A percentile compares a stretch with the other conserved stretches of the same genome.
phyloP scores from a whole-genome alignment of 202 grass and related monocot species.

The Zoysia matrella region DNA sequence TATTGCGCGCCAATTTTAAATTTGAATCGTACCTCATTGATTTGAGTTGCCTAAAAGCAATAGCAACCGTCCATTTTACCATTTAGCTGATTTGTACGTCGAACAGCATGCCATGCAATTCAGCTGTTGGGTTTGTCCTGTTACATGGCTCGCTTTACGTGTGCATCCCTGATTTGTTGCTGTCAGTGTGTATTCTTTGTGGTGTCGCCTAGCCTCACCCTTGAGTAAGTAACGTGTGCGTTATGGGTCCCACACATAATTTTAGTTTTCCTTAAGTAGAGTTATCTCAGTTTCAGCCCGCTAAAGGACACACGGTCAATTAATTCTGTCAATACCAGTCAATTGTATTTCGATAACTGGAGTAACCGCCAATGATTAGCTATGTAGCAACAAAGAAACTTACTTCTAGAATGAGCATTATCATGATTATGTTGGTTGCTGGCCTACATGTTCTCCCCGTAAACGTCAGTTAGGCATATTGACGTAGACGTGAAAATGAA shows the following conservation, averaged over 20 bases:
- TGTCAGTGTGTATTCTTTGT: not conserved
- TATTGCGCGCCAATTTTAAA: not conserved
- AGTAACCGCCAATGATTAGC: not conserved
- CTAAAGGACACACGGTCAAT: not conserved
- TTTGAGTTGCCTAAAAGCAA: not conserved
- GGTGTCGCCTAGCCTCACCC: not conserved
- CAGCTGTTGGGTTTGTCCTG: not conserved
- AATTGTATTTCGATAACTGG: not conserved
- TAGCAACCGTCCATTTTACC: not conserved
- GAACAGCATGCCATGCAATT: not conserved
- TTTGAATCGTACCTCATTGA: not conserved
- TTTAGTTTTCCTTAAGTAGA: conserved; percentile 7
- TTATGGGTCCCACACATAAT: not conserved
- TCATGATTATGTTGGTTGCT: not conserved
- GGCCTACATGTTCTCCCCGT: not conserved
- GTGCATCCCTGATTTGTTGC: not conserved
- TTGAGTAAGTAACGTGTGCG: not conserved
- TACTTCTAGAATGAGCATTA: conserved; percentile 10
- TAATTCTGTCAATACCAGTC: conserved; percentile 7
- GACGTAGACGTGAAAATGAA: not conserved
- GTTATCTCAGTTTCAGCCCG: not conserved
- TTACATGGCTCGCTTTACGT: not conserved
- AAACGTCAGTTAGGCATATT: not conserved
- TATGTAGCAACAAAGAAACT: conserved; percentile 5
- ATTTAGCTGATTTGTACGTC: not conserved